Percentiles rank a stretch among this genome's conserved stretches.
phyloP scores from a whole-genome alignment of 768 basidiomycete genomes.

The Tephrocybe sp. region DNA sequence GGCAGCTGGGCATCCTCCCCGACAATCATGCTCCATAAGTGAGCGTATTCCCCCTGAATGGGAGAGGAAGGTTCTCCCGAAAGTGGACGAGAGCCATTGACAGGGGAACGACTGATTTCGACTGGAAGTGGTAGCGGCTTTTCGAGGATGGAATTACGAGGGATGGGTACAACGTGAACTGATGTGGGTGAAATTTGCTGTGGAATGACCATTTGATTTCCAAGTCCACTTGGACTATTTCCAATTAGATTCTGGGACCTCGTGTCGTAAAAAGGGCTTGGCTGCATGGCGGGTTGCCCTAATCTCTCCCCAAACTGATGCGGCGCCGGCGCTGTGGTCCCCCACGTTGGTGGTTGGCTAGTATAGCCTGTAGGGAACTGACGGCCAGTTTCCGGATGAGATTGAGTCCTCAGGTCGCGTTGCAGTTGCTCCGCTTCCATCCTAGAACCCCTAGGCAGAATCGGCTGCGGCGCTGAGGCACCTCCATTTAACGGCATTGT shows the following conservation, averaged over 20 bases:
- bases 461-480: neutral
- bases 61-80: slow-evolving; percentile 2
- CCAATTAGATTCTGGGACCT: neutral
- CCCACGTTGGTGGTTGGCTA: neutral
- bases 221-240: neutral
- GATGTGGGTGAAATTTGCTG: slow-evolving; percentile 8
- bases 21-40: slow-evolving; percentile 16
- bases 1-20: slow-evolving; percentile 7
- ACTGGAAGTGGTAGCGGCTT: slow-evolving; percentile 17
- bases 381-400: neutral
- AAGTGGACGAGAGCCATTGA: neutral
- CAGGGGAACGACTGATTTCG: neutral
- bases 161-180: slow-evolving; percentile 8
- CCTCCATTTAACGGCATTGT: neutral
- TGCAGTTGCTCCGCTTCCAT: neutral
- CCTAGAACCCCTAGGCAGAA: neutral
- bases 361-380: neutral
- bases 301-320: neutral
- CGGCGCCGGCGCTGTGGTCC: neutral
- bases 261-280: neutral
- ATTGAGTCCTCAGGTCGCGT: neutral
- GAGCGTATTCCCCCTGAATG: slow-evolving; percentile 15
- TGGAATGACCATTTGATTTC: neutral
- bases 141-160: slow-evolving; percentile 15
- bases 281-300: neutral